Evolutionary conservation across 2,329 filamentous ascomycete genomes (phyloP).

Genomic region (Onygenales sp.): DNA sequence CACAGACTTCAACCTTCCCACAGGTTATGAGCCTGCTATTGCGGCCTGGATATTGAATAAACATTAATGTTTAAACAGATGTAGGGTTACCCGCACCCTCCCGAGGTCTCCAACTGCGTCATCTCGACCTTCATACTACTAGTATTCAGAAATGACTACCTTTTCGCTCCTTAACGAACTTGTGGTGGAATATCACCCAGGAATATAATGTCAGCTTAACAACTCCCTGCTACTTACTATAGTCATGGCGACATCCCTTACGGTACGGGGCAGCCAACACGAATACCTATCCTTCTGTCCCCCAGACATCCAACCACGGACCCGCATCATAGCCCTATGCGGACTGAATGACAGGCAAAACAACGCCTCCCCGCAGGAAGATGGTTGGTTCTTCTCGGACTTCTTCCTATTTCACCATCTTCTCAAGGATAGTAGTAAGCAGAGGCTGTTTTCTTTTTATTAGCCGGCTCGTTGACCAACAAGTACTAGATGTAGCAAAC

Average conservation of each 20-base stretch:
- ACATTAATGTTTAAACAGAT: no score
- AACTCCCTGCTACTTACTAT: background rate
- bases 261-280: background rate
- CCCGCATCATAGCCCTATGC: constrained; percentile 5
- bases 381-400: constrained; percentile 10
- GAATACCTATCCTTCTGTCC: constrained; percentile 4
- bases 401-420: constrained; percentile 10
- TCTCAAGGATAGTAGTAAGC: constrained; percentile 1
- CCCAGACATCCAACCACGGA: constrained; percentile 1
- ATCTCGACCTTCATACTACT: no score
- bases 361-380: background rate
- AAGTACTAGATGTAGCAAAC: background rate
- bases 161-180: no score
- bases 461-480: background rate
- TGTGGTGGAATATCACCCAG: no score
- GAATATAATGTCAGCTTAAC: background rate
- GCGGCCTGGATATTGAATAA: no score
- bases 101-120: no score
- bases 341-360: constrained; percentile 4
- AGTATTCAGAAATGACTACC: no score
- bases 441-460: background rate
- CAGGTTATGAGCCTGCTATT: no score
- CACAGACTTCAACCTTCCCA: no score
- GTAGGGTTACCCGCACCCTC: no score
- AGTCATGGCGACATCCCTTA: background rate